Base-by-base conservation (phyloP, 352 stramenopile species). In the Globisporangium polare region DNA sequence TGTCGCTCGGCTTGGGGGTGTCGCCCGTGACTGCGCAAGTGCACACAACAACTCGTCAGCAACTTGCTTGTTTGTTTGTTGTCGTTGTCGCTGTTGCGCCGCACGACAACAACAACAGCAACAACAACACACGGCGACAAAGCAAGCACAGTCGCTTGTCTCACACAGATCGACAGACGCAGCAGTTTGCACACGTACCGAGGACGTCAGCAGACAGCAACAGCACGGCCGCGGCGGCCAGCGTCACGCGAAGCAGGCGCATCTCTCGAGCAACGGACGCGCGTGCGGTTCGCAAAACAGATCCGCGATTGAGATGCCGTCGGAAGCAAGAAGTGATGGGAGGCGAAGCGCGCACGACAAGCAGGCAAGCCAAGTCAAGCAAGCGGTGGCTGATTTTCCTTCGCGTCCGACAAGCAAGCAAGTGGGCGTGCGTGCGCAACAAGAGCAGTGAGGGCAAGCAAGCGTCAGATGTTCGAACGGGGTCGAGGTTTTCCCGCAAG, bases 1-100 rank as follows among this genome's bases (percentile, higher is more conserved):
- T 73, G 60, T 72, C 67, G 53, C 61, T 74, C 31, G 70, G 70
- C 47, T 53, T 59, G 4, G 62, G 37, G 2, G 60, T 60, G 24
- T 63, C 51, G 29, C 37, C 50, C 22, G 57, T 62, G 27, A 62
- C 55, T 62, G 39, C 13, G 37, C 26, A 60, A 31, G 15, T 20
- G 18, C 37, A 50, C 47, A 43, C 35, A 17, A 29, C 17, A 18
- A 42, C 18, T 43, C 24, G 27, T 54, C 33, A 54, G 13, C 8
- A 41, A 9, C 39, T 56, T 29, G 4, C 9, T 42, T 55, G 49
- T n/a, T 41, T 41, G 27, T 24, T 22, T 20, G 46, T 3, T 1
- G n/a, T n/a, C n/a, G n/a, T n/a, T n/a, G n/a, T 27, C 43, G 50
- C 17, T 56, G 29, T 56, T 55, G 29, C 29, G 50, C 50, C 50